These are phyloP conservation scores for Suillus discolor DNA, from an alignment of 768 basidiomycete genomes.

Conservation along the genomic window DNA sequence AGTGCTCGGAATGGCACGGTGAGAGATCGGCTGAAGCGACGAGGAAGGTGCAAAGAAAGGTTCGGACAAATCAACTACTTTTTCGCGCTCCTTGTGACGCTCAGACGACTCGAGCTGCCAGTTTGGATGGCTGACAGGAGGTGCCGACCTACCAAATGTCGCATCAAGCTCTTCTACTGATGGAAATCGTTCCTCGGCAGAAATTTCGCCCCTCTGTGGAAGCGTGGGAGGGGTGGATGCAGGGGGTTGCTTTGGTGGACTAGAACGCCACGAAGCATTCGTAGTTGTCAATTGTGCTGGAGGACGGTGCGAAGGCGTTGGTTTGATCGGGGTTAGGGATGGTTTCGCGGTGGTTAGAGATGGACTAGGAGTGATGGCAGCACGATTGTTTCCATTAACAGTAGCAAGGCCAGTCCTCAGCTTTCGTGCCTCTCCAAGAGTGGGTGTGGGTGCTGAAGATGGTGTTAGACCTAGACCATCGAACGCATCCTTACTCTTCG, in stretches of 20 bases:
- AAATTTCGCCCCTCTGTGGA: slow-evolving; percentile 42
- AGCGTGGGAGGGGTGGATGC: slow-evolving; percentile 35
- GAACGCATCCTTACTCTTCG: slow-evolving; percentile 70
- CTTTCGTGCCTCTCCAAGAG: slow-evolving; percentile 75
- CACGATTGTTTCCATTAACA: slow-evolving; percentile 42
- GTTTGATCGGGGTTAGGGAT: slow-evolving; percentile 20
- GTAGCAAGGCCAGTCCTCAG: slow-evolving; percentile 67
- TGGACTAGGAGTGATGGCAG: slow-evolving; percentile 15
- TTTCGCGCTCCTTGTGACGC: slow-evolving; percentile 14
- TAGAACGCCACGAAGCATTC: slow-evolving; percentile 22
- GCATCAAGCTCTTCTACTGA: slow-evolving; percentile 85
- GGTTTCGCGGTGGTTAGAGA: slow-evolving; percentile 19
- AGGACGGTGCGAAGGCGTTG: slow-evolving; percentile 33
- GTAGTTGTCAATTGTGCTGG: slow-evolving; percentile 15
- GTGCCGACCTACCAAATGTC: slow-evolving; percentile 39
- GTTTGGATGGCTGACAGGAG: slow-evolving; percentile 15
- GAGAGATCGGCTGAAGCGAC: slow-evolving; percentile 24
- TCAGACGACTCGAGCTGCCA: slow-evolving; percentile 17
- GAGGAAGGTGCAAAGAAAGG: slow-evolving; percentile 23
- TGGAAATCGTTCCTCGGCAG: slow-evolving; percentile 79
- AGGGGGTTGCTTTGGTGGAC: slow-evolving; percentile 19
- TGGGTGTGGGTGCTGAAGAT: slow-evolving; percentile 55
- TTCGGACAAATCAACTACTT: slow-evolving; percentile 24
- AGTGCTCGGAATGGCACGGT: slow-evolving; percentile 18
- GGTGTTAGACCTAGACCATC: slow-evolving; percentile 65